phyloP scores from a whole-genome alignment of 2,329 filamentous ascomycete genomes.

The Lecanicillium sp. region DNA sequence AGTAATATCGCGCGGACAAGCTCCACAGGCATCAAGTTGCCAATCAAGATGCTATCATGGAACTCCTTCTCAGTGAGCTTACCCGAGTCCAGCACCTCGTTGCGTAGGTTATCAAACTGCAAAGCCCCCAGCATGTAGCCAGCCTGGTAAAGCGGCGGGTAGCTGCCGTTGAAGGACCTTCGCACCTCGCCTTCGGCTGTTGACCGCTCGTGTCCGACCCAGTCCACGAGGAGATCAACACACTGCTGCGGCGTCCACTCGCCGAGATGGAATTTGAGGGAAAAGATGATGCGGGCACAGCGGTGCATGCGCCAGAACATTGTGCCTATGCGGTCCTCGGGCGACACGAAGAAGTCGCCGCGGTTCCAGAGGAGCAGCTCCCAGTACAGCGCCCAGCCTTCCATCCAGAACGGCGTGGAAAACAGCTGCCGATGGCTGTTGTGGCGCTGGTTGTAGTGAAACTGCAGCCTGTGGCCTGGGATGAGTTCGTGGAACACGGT shows the following conservation, averaged over 20 bases:
- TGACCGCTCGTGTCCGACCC: slow-evolving; percentile 50
- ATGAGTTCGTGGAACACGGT: slow-evolving; percentile 57
- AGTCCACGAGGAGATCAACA: slow-evolving; percentile 47
- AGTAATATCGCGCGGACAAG: slow-evolving; percentile 41
- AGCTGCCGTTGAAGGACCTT: slow-evolving; percentile 47
- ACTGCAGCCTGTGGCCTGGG: slow-evolving; percentile 49
- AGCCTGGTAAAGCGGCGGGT: slow-evolving; percentile 50
- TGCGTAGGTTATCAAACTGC: slow-evolving; percentile 43
- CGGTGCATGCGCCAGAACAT: slow-evolving; percentile 58
- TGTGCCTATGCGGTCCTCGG: slow-evolving; percentile 48
- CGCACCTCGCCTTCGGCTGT: slow-evolving; percentile 55
- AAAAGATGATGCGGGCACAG: slow-evolving; percentile 51
- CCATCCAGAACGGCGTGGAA: slow-evolving; percentile 49
- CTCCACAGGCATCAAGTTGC: slow-evolving; percentile 48
- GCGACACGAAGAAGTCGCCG: slow-evolving; percentile 39
- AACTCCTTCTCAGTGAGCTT: slow-evolving; percentile 43
- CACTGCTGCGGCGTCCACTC: slow-evolving; percentile 45
- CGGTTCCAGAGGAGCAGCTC: slow-evolving; percentile 50
- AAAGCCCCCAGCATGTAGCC: slow-evolving; percentile 53
- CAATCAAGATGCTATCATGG: slow-evolving; percentile 43
- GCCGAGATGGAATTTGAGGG: slow-evolving; percentile 49
- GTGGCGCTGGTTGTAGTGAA: slow-evolving; percentile 37
- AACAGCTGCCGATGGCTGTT: slow-evolving; percentile 44
- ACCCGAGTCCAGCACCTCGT: slow-evolving; percentile 34
- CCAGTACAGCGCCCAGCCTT: slow-evolving; percentile 57